Evolutionary conservation across 2,329 filamentous ascomycete species (phyloP), one percentile per base, ranked within the genome.

Genomic region (Coniochaeta ligniaria): DNA sequence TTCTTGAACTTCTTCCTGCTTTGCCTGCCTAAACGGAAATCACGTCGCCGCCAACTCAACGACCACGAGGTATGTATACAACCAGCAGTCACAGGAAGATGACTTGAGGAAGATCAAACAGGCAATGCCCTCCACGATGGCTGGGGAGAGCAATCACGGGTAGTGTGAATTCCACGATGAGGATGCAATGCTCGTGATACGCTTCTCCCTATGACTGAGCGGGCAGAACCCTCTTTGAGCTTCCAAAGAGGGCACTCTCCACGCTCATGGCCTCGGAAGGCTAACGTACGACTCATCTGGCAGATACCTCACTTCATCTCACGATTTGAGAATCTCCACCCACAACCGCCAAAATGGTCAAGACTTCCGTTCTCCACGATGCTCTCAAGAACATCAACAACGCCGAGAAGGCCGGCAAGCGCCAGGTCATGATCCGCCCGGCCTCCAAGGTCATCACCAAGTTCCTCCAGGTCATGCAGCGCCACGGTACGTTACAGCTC

Each of bases 371-470:
- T 76, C 93, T 99, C 81, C 96, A 98, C 87, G 95, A 99, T 89
- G 92, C 91, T 78, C 90, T 97, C 75, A 96, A 96, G 80, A 85
- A 88, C 85, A 98, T 99, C 90, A 99, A 99, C 92, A 99, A 99
- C 82, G 95, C 95, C 86, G 96, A 99, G 88, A 98, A 99, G 90
- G 85, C 91, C 73, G 95, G 95, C 84, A 98, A 98, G 90, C 93
- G 95, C 77, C 95, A 99, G 85, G 95, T 98, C 77, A 76, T 99
- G 79, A 97, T 99, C 86, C 89, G 93, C 75, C 95, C 96, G 73
- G 90, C 87, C 80, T 98, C 95, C 81, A 99, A 99, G 91, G 95
- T 99, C 85, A 99, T 99, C 75, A 83, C 96, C 85, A 98, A 98
- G 88, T 99, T 98, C 89, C 86, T 99, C 77, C 86, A 86, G 77